phyloP scores from a whole-genome alignment of 73 alveolate genomes.

The Paramecium caudatum region DNA sequence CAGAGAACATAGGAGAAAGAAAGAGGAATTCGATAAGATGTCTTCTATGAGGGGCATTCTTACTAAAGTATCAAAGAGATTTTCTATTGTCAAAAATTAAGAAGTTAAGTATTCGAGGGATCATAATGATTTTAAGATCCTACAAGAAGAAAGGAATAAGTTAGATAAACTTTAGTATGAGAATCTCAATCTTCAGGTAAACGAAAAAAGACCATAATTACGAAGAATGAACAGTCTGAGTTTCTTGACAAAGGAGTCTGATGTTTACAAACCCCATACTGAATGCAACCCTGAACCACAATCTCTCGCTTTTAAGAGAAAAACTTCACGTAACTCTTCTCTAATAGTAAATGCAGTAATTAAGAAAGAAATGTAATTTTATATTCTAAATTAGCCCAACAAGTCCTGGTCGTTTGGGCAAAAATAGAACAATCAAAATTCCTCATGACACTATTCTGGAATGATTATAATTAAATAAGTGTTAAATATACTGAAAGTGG shows the following conservation, averaged over 20 bases:
- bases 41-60: constrained; percentile 40
- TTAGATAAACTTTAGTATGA: constrained; percentile 30
- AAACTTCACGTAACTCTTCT: neutral
- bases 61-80: constrained; percentile 35
- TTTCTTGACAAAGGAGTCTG: constrained; percentile 25
- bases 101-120: neutral
- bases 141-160: constrained; percentile 22
- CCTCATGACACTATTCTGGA: too few species aligned
- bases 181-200: neutral
- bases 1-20: constrained; percentile 4
- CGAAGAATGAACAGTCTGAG: constrained; percentile 6
- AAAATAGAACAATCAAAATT: too few species aligned
- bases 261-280: neutral
- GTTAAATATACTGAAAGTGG: too few species aligned
- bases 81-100: constrained; percentile 32
- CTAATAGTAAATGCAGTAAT: constrained; percentile 16
- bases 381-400: neutral
- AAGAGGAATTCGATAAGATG: constrained; percentile 17
- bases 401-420: neutral
- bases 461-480: too few species aligned
- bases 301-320: neutral
- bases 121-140: constrained; percentile 18
- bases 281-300: neutral
- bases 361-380: constrained; percentile 6
- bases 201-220: constrained; percentile 50